A percentile compares a stretch with the other conserved stretches of the same genome.
phyloP scores from a whole-genome alignment of 176 grass and related monocot species.

The Stipa capillata region DNA sequence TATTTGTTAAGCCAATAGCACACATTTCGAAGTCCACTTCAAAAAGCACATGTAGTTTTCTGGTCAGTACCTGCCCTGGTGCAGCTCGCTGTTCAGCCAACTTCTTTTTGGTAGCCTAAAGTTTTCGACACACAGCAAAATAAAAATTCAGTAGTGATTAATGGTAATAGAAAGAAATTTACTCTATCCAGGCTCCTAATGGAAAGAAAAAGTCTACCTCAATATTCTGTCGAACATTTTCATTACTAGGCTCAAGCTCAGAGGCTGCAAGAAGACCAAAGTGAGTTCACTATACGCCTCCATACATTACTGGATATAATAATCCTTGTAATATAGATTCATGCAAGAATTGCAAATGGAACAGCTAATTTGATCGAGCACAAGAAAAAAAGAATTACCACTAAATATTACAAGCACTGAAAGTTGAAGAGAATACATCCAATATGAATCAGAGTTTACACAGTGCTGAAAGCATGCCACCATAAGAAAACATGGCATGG shows the following conservation, averaged over 20 bases:
- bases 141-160: neutral
- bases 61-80: constrained; percentile 37
- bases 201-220: constrained; percentile 41
- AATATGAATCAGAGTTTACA: neutral
- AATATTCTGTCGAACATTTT: constrained; percentile 65
- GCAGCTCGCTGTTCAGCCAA: constrained; percentile 35
- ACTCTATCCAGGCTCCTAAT: neutral
- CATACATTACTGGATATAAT: neutral
- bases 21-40: neutral
- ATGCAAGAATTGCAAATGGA: neutral
- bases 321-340: neutral
- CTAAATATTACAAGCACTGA: neutral
- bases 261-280: constrained; percentile 33
- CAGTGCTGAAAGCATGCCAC: neutral
- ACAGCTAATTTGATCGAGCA: neutral
- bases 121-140: neutral
- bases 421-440: neutral
- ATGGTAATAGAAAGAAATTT: neutral
- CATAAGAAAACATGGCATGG: neutral
- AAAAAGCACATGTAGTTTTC: neutral
- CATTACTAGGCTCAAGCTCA: constrained; percentile 64
- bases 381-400: neutral
- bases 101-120: constrained; percentile 53
- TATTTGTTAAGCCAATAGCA: neutral
- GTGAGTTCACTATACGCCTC: neutral